Evolutionary conservation across 495 filamentous ascomycete genomes (phyloP).

Genomic region (Penicillium nucicola): DNA sequence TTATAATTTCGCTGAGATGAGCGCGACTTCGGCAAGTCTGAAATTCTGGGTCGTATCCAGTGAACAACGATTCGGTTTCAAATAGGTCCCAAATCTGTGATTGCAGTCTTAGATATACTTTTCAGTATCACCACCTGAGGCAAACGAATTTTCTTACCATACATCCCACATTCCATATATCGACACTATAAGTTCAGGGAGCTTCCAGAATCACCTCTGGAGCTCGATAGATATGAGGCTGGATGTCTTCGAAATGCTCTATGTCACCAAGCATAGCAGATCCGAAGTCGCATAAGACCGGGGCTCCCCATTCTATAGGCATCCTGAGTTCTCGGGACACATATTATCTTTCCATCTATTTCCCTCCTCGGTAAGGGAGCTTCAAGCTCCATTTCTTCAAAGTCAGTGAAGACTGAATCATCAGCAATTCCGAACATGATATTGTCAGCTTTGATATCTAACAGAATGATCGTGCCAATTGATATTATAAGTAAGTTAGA

Average conservation of each 20-base stretch:
- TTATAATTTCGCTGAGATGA: conserved; percentile 41
- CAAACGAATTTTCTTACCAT: conserved; percentile 34
- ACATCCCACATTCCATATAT: conserved; percentile 46
- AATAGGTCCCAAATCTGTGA: conserved; percentile 31
- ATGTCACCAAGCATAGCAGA: conserved; percentile 10
- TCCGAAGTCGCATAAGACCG: conserved; percentile 30
- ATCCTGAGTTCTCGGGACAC: conserved; percentile 20
- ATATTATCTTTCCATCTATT: conserved; percentile 26
- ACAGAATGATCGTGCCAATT: not conserved
- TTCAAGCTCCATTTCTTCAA: conserved; percentile 26
- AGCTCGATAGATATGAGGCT: conserved; percentile 40
- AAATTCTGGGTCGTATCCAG: conserved; percentile 20
- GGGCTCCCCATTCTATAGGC: conserved; percentile 12
- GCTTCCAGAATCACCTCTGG: conserved; percentile 40
- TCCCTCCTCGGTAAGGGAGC: conserved; percentile 29
- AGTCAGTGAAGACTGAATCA: conserved; percentile 31
- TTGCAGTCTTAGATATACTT: not conserved
- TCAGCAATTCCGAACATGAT: conserved; percentile 34
- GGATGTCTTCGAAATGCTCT: conserved; percentile 22
- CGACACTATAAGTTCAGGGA: conserved; percentile 36
- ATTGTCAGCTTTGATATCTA: conserved; percentile 39
- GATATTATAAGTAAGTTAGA: not conserved
- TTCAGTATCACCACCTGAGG: not conserved
- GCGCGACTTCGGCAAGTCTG: conserved; percentile 34
- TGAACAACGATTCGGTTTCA: conserved; percentile 26